A percentile compares a stretch with the other conserved stretches of the same genome.
Evolutionary conservation across 495 filamentous ascomycete species (phyloP).

Genomic region (Parathielavia appendiculata): DNA sequence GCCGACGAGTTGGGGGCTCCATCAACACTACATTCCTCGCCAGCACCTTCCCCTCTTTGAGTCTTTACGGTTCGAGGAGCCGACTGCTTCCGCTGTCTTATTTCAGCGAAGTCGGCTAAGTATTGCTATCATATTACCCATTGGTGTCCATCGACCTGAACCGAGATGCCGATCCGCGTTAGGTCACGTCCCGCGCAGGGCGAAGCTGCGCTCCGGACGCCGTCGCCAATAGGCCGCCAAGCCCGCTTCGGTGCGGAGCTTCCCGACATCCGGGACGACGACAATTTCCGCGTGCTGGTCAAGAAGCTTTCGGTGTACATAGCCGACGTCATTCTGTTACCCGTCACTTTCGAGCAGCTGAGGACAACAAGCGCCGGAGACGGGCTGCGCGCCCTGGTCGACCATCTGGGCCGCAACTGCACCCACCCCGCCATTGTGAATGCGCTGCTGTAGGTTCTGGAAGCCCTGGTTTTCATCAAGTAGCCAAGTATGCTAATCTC

Average conservation of each 20-base stretch:
- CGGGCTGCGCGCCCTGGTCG: slow-evolving; percentile 58
- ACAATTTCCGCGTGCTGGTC: slow-evolving; percentile 61
- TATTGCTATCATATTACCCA: too few species aligned
- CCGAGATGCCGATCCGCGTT: slow-evolving; percentile 43
- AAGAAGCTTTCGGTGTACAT: slow-evolving; percentile 68
- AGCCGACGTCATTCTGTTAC: slow-evolving; percentile 56
- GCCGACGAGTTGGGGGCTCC: too few species aligned
- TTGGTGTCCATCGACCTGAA: not conserved
- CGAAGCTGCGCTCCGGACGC: slow-evolving; percentile 23
- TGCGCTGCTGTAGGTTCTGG: slow-evolving; percentile 62
- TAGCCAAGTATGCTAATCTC: not conserved
- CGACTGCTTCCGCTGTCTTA: too few species aligned
- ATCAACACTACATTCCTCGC: not conserved
- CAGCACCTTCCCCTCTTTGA: slow-evolving; percentile 2
- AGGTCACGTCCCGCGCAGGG: slow-evolving; percentile 33
- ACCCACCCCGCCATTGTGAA: slow-evolving; percentile 72
- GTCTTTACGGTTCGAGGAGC: not conserved
- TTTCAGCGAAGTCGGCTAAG: not conserved
- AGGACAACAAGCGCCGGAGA: slow-evolving; percentile 61
- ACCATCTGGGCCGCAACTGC: slow-evolving; percentile 56
- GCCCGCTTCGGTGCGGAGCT: slow-evolving; percentile 38
- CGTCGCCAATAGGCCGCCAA: slow-evolving; percentile 23
- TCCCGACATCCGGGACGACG: slow-evolving; percentile 58
- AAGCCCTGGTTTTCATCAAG: not conserved
- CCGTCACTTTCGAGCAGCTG: slow-evolving; percentile 76